Base-by-base conservation (phyloP, 768 basidiomycete genomes). In the Candolleomyces aberdarensis region DNA sequence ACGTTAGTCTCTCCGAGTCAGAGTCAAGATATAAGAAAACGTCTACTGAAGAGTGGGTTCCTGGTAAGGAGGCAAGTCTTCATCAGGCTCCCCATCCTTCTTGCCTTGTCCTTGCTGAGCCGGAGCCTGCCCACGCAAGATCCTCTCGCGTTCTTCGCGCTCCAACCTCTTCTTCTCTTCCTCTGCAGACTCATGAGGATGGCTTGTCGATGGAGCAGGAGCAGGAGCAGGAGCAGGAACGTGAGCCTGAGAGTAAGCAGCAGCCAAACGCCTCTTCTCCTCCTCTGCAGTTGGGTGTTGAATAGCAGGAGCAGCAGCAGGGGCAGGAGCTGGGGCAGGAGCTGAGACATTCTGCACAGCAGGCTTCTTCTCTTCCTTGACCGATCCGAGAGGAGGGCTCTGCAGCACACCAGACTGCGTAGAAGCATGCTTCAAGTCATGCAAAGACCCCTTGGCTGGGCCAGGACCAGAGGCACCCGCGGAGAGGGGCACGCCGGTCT, bases 401-500 rank as follows among this genome's bases (percentile, higher is more conserved):
- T 22, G 77, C 74, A 26, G 65, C 71, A 54, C 32, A 3, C 52
- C 52, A 54, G 53, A 39, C 54, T 31, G 47, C n/a, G 53, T 47
- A 8, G 53, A 46, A 9, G 59, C 29, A 19, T 55, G 53, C 56
- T 74, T 79, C 64, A 85, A 75, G 60, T 86, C 80, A 63, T 72
- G 79, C 58, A 90, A 74, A 2, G 87, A 86, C 5, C 88, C 89
- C 62, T 82, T 84, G 2, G 83, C 80, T 5, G 87, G 87, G 3
- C 88, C 88, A 46, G 88, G 86, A 8, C 88, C 89, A 0, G 67
- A 72, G 3, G 77, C 74, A 17, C 86, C 83, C 3, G 86, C 85
- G 17, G 79, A 72, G n/a, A 89, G 74, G 17, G 88, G 89, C n/a
- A 89, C 74, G 13, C 88, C 89, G 0, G 90, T 90, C 70, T 91